Conservation (phyloP, 108 stramenopile genomes). For the Mayamaea pseudoterrestris region DNA sequence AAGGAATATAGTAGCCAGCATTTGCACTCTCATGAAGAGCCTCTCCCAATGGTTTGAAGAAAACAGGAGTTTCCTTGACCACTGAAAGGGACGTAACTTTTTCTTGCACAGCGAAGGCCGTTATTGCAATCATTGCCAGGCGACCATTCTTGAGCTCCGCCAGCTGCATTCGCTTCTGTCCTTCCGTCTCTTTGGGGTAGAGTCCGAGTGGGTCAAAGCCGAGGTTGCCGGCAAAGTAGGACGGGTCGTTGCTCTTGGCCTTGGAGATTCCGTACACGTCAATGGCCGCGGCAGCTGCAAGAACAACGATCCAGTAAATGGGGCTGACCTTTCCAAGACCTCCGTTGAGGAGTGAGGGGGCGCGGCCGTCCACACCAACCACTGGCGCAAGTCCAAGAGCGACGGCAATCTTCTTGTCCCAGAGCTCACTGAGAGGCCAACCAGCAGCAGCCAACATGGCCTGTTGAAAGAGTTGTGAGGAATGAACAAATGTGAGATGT, state of each 20-base stretch:
- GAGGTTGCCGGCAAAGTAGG: constrained; percentile 64
- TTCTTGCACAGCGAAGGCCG: constrained; percentile 76
- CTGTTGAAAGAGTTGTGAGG: too few relatives aligned
- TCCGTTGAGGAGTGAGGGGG: constrained; percentile 72
- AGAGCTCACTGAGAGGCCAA: constrained; percentile 70
- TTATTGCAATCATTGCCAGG: constrained; percentile 83
- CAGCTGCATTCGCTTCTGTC: constrained; percentile 49
- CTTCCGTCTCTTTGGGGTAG: constrained; percentile 46
- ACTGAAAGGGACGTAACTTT: constrained; percentile 55
- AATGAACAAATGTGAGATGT: too few relatives aligned
- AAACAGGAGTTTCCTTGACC: constrained; percentile 73
- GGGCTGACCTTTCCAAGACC: constrained; percentile 77
- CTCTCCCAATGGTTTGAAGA: constrained; percentile 64
- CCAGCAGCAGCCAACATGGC: constrained; percentile 89
- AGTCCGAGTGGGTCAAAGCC: constrained; percentile 70
- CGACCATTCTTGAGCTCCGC: constrained; percentile 89
- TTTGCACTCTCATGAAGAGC: constrained; percentile 59
- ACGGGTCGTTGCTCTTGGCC: constrained; percentile 19
- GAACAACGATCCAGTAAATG: constrained; percentile 59
- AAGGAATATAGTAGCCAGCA: constrained; percentile 50
- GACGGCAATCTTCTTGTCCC: constrained; percentile 62
- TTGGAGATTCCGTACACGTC: constrained; percentile 48
- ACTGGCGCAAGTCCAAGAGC: constrained; percentile 33
- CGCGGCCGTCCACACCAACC: constrained; percentile 52
- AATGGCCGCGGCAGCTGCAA: constrained; percentile 57